Conservation (phyloP, 805 yeast species). For the Millerozyma acaciae region DNA sequence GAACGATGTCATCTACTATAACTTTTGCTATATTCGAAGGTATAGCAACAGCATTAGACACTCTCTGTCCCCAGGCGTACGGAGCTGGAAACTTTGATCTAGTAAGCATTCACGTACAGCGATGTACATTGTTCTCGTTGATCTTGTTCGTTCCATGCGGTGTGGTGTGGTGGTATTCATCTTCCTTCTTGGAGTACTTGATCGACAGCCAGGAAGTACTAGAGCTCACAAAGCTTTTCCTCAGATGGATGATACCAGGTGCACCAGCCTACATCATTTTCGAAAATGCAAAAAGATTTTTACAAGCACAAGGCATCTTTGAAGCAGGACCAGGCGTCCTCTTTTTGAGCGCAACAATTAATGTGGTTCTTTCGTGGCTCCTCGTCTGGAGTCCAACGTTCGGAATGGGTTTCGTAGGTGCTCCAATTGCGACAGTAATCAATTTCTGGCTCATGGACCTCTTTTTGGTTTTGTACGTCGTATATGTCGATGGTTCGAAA, state of each 20-base stretch:
- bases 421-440: conserved; percentile 40
- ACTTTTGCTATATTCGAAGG: conserved; percentile 45
- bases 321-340: conserved; percentile 45
- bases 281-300: conserved; percentile 37
- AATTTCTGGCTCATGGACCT: conserved; percentile 41
- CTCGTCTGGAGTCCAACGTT: conserved; percentile 39
- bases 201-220: conserved; percentile 33
- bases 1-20: conserved; percentile 42
- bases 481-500: conserved; percentile 56
- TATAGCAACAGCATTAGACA: conserved; percentile 43
- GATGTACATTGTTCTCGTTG: conserved; percentile 33
- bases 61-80: conserved; percentile 44
- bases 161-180: conserved; percentile 38
- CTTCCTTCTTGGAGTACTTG: conserved; percentile 22
- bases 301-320: conserved; percentile 46
- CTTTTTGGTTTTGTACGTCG: conserved; percentile 32
- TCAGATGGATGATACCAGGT: conserved; percentile 33
- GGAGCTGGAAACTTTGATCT: conserved; percentile 40
- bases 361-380: conserved; percentile 36
- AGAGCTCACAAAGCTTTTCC: conserved; percentile 29
- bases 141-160: conserved; percentile 37
- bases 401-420: conserved; percentile 42
- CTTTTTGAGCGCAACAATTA: conserved; percentile 39
- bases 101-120: conserved; percentile 36
- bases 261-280: conserved; percentile 44